Percentiles rank a stretch among this genome's conserved stretches.
Evolutionary conservation across 805 yeast genomes (phyloP).

Genomic region (Teunomyces pallodes): DNA sequence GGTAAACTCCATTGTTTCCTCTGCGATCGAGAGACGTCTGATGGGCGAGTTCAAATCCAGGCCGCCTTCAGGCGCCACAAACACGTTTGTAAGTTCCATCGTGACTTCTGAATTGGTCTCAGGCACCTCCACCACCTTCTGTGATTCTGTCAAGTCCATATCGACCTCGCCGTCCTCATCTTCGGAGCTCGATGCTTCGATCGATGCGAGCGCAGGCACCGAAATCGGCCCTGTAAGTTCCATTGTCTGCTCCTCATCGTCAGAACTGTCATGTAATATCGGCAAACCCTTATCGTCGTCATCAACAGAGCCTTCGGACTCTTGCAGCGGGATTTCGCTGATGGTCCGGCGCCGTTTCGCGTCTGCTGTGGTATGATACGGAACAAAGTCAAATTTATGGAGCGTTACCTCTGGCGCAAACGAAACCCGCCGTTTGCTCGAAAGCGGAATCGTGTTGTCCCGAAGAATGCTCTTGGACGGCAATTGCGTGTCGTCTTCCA

Average conservation of each 20-base stretch:
- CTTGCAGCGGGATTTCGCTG: slow-evolving; percentile 16
- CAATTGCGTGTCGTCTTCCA: slow-evolving; percentile 2
- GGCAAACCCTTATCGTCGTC: slow-evolving; percentile 13
- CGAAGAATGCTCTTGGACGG: slow-evolving; percentile 21
- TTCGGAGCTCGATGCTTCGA: slow-evolving; percentile 3
- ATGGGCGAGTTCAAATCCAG: neutral
- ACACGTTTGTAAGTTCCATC: slow-evolving; percentile 11
- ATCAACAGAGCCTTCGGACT: slow-evolving; percentile 5
- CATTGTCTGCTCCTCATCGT: slow-evolving; percentile 27
- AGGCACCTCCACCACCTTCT: slow-evolving; percentile 1
- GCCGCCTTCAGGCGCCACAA: neutral
- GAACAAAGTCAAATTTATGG: slow-evolving; percentile 49
- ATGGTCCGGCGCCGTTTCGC: slow-evolving; percentile 26
- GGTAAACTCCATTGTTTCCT: slow-evolving; percentile 9
- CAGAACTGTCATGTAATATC: slow-evolving; percentile 25
- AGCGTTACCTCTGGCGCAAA: slow-evolving; percentile 75
- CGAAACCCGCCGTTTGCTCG: slow-evolving; percentile 55
- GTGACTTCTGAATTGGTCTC: slow-evolving; percentile 4
- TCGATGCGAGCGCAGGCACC: neutral
- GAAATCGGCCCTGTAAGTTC: slow-evolving; percentile 15
- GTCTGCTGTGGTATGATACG: slow-evolving; percentile 12
- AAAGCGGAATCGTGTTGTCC: slow-evolving; percentile 22
- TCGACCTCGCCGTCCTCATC: slow-evolving; percentile 16
- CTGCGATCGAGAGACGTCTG: neutral
- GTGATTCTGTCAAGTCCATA: slow-evolving; percentile 20